Evolutionary conservation across 306 rosid species (phyloP).

Genomic region (Urtica urens): DNA sequence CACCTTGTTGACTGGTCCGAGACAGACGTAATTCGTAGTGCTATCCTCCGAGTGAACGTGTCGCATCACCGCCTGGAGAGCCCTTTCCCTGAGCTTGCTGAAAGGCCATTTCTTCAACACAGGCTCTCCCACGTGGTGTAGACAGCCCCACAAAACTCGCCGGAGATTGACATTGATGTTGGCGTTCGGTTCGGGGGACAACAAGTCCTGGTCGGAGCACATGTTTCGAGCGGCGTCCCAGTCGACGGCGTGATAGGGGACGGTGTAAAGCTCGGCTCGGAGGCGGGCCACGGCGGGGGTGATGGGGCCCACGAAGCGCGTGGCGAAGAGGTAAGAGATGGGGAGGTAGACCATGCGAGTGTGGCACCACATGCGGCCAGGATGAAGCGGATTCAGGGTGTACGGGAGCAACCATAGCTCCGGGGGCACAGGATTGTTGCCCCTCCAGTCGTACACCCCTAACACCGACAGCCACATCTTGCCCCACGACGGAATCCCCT

Average conservation of each 20-base stretch:
- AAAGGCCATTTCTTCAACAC: slow-evolving; percentile 48
- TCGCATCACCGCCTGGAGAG: slow-evolving; percentile 37
- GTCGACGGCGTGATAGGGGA: slow-evolving; percentile 34
- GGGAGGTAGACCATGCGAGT: slow-evolving; percentile 51
- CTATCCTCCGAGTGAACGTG: slow-evolving; percentile 67
- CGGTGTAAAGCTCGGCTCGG: slow-evolving; percentile 40
- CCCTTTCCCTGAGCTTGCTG: slow-evolving; percentile 47
- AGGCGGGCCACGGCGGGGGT: slow-evolving; percentile 25
- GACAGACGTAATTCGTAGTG: slow-evolving; percentile 45
- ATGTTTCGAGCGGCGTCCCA: slow-evolving; percentile 40
- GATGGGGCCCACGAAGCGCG: slow-evolving; percentile 47
- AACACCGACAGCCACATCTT: slow-evolving; percentile 74
- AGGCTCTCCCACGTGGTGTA: slow-evolving; percentile 48
- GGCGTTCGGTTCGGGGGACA: too few relatives aligned
- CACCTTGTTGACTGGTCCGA: slow-evolving; percentile 66
- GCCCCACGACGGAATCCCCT: slow-evolving; percentile 65
- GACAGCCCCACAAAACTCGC: slow-evolving; percentile 42
- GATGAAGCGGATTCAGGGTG: slow-evolving; percentile 39
- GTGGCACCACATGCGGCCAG: slow-evolving; percentile 84
- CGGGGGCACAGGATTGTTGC: slow-evolving; percentile 53
- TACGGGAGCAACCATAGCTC: slow-evolving; percentile 65
- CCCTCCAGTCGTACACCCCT: slow-evolving; percentile 73
- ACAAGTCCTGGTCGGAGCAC: slow-evolving; percentile 41
- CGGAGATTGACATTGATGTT: slow-evolving; percentile 37
- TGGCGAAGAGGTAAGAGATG: slow-evolving; percentile 58